Conservation (phyloP, 768 basidiomycete genomes). For the Termitomyces sp. region DNA sequence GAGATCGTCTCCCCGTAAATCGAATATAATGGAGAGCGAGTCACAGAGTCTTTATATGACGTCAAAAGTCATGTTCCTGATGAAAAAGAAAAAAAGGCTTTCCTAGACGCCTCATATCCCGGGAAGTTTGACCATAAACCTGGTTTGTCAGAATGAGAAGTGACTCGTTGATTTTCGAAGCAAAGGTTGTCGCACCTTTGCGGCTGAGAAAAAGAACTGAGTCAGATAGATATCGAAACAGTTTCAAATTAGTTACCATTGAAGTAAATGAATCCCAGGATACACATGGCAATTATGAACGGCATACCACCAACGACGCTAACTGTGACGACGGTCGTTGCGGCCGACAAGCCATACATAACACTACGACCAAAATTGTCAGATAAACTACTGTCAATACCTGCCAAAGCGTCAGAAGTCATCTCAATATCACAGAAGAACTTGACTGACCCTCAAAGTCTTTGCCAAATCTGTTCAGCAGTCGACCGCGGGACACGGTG, state of each 20-base stretch:
- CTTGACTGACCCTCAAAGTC: slow-evolving; percentile 68
- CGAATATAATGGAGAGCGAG: slow-evolving; percentile 35
- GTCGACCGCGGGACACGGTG: slow-evolving; percentile 79
- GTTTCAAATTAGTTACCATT: slow-evolving; percentile 40
- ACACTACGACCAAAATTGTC: slow-evolving; percentile 83
- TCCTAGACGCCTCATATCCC: slow-evolving; percentile 81
- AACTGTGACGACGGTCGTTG: slow-evolving; percentile 69
- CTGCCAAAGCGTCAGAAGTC: slow-evolving; percentile 25
- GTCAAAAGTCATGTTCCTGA: neutral
- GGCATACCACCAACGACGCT: slow-evolving; percentile 74
- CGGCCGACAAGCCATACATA: slow-evolving; percentile 61
- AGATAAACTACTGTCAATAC: slow-evolving; percentile 75
- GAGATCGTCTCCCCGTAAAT: slow-evolving; percentile 41
- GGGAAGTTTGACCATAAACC: slow-evolving; percentile 70
- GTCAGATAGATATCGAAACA: neutral
- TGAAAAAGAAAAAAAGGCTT: slow-evolving; percentile 13
- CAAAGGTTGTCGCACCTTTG: slow-evolving; percentile 23
- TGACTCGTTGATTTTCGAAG: neutral
- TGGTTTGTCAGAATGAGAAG: slow-evolving; percentile 10
- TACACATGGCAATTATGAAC: slow-evolving; percentile 56
- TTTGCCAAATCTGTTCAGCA: slow-evolving; percentile 83
- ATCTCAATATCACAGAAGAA: neutral
- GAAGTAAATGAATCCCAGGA: slow-evolving; percentile 62
- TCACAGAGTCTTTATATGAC: slow-evolving; percentile 23
- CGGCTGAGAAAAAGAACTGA: slow-evolving; percentile 18